phyloP scores from a whole-genome alignment of 257 asterid genomes.

The Scutellaria galericulata region DNA sequence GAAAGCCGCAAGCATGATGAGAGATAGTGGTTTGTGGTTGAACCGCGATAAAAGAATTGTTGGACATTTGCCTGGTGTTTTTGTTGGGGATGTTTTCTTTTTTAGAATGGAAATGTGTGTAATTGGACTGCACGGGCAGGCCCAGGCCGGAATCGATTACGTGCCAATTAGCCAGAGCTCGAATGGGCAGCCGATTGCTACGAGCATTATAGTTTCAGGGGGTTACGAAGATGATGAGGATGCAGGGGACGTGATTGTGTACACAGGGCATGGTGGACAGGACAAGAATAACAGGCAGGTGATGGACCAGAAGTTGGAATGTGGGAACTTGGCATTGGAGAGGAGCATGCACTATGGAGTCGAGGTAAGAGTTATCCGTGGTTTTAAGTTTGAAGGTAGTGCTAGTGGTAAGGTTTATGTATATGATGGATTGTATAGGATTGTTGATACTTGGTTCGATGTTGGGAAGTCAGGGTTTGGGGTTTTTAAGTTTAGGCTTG shows the following conservation, averaged over 20 bases:
- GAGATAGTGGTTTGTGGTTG: slow-evolving; percentile 65
- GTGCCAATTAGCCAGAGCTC: slow-evolving; percentile 75
- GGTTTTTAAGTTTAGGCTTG: slow-evolving; percentile 72
- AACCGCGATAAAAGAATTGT: slow-evolving; percentile 83
- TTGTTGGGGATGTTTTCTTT: slow-evolving; percentile 76
- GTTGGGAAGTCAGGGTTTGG: slow-evolving; percentile 84
- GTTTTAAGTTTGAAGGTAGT: slow-evolving; percentile 75
- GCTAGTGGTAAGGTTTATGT: slow-evolving; percentile 77
- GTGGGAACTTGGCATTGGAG: slow-evolving; percentile 85
- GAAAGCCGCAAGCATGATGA: slow-evolving; percentile 67
- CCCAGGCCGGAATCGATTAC: slow-evolving; percentile 89
- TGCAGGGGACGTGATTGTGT: slow-evolving; percentile 76
- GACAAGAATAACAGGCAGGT: slow-evolving; percentile 66
- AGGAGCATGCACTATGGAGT: slow-evolving; percentile 82
- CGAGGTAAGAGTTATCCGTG: slow-evolving; percentile 89
- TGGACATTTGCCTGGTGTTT: slow-evolving; percentile 78
- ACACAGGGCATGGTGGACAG: slow-evolving; percentile 98
- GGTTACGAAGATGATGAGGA: slow-evolving; percentile 93
- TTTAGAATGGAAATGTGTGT: slow-evolving; percentile 86
- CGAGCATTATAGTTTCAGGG: slow-evolving; percentile 88
- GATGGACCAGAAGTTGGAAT: slow-evolving; percentile 75
- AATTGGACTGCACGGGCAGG: slow-evolving; percentile 84
- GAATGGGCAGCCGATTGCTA: slow-evolving; percentile 86
- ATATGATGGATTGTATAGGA: slow-evolving; percentile 77
- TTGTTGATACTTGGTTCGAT: slow-evolving; percentile 75